Percentiles rank a stretch among this genome's conserved stretches.
Conservation (phyloP, 2,329 filamentous ascomycete species). For the Fragosphaeria purpurea region DNA sequence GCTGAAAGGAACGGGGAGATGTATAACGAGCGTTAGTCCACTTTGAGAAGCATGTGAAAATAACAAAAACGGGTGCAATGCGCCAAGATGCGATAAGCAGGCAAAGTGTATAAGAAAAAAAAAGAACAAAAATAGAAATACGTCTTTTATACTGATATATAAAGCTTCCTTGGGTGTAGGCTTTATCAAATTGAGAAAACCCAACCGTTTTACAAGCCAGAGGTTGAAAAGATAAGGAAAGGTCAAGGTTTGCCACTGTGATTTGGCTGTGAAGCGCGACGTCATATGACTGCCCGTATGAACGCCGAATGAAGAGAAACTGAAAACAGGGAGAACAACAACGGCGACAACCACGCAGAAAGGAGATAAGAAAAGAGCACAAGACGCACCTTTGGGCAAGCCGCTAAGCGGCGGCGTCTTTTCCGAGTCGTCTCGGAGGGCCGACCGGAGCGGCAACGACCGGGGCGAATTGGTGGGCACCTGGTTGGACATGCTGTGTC, state of each 20-base stretch:
- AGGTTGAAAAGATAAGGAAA: too few species aligned
- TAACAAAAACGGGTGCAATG: too few species aligned
- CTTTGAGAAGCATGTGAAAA: too few species aligned
- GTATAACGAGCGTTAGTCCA: too few species aligned
- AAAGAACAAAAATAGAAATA: not conserved
- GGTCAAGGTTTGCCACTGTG: too few species aligned
- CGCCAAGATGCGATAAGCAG: not conserved
- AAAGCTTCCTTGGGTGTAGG: too few species aligned
- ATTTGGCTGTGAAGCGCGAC: too few species aligned
- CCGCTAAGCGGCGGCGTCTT: conserved; percentile 10
- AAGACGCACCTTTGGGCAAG: conserved; percentile 10
- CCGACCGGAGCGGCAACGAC: conserved; percentile 28
- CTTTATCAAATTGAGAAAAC: too few species aligned
- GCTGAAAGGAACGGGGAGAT: conserved; percentile 22
- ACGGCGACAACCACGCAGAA: not conserved
- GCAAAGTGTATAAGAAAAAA: not conserved
- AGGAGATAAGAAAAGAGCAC: not conserved
- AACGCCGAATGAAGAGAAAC: not conserved
- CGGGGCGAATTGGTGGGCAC: conserved; percentile 8
- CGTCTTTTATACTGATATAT: too few species aligned
- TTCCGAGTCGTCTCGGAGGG: conserved; percentile 20
- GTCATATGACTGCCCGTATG: not conserved
- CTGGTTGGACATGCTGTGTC: conserved; percentile 7
- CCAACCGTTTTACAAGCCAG: too few species aligned
- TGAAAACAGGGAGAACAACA: not conserved